Percentiles rank a stretch among this genome's conserved stretches.
These are phyloP conservation scores for Primulina huaijiensis DNA, from an alignment of 257 asterid species.

Conservation along the genomic window DNA sequence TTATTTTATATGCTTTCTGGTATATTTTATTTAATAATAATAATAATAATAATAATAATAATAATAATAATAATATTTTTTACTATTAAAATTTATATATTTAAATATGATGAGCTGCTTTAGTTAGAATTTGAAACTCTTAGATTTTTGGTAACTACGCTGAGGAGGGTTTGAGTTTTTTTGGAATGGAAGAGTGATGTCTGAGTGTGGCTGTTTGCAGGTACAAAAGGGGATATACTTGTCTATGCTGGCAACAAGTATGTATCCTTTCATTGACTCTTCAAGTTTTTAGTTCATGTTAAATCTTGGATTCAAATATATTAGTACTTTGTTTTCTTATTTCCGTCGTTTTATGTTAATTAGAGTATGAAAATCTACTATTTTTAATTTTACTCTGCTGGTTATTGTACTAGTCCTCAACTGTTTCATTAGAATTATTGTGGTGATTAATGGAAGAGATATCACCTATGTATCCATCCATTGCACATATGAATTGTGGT, in stretches of 20 bases:
- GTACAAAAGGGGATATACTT: constrained; percentile 98
- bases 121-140: too few species aligned
- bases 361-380: background rate
- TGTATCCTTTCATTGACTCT: constrained; percentile 65
- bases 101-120: too few species aligned
- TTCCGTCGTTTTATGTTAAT: constrained; percentile 3
- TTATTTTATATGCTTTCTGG: too few species aligned
- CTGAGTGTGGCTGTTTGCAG: constrained; percentile 33
- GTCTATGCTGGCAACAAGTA: constrained; percentile 94
- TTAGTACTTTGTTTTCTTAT: background rate
- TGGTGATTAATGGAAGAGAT: constrained; percentile 79
- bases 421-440: constrained; percentile 59
- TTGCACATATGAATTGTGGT: constrained; percentile 99
- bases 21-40: too few species aligned
- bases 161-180: too few species aligned
- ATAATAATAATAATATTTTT: too few species aligned
- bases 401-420: constrained; percentile 35
- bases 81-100: too few species aligned
- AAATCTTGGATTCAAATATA: background rate
- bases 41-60: too few species aligned
- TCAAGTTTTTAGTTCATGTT: constrained; percentile 17
- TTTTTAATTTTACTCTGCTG: background rate
- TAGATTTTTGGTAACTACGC: constrained; percentile 12
- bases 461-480: constrained; percentile 68
- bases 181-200: too few species aligned